Evolutionary conservation across 2,329 filamentous ascomycete genomes (phyloP).

Genomic region (Lasiodiplodia theobromae): DNA sequence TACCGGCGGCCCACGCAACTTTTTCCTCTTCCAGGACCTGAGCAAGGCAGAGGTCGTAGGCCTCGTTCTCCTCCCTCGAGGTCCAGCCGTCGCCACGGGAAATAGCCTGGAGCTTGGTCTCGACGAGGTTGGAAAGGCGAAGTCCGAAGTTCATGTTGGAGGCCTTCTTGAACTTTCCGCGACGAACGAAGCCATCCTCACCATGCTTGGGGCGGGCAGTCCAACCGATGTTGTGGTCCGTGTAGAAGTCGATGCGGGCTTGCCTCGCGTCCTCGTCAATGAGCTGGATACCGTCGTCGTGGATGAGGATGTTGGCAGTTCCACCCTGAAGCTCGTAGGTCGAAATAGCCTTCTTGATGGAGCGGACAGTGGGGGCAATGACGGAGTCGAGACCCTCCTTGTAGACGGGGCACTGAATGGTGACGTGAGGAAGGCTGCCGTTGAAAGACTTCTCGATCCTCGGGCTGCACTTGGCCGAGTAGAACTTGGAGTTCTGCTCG

Average conservation of each 20-base stretch:
- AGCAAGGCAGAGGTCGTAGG: constrained; percentile 53
- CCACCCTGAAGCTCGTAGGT: constrained; percentile 65
- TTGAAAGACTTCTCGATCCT: constrained; percentile 59
- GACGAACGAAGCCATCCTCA: constrained; percentile 39
- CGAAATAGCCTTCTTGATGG: constrained; percentile 58
- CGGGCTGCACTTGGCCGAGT: constrained; percentile 73
- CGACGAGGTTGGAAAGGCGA: constrained; percentile 67
- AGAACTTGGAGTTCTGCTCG: constrained; percentile 79
- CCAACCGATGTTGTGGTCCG: constrained; percentile 59
- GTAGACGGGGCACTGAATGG: constrained; percentile 85
- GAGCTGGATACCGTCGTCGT: constrained; percentile 73
- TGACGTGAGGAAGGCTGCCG: constrained; percentile 69
- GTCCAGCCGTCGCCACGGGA: constrained; percentile 47
- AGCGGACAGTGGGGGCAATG: constrained; percentile 29
- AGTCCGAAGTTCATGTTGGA: constrained; percentile 80
- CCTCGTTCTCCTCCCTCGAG: constrained; percentile 33
- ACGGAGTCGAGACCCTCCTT: constrained; percentile 77
- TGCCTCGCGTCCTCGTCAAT: constrained; percentile 56
- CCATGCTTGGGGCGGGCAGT: constrained; percentile 56
- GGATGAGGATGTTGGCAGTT: constrained; percentile 71
- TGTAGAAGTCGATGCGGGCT: constrained; percentile 56
- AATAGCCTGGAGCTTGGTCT: constrained; percentile 60
- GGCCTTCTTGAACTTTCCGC: constrained; percentile 55
- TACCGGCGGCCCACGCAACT: constrained; percentile 81
- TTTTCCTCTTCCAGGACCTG: constrained; percentile 70